Percentiles rank a stretch among this genome's conserved stretches.
Evolutionary conservation across 352 stramenopile species (phyloP).

Genomic region (Peronospora destructor): DNA sequence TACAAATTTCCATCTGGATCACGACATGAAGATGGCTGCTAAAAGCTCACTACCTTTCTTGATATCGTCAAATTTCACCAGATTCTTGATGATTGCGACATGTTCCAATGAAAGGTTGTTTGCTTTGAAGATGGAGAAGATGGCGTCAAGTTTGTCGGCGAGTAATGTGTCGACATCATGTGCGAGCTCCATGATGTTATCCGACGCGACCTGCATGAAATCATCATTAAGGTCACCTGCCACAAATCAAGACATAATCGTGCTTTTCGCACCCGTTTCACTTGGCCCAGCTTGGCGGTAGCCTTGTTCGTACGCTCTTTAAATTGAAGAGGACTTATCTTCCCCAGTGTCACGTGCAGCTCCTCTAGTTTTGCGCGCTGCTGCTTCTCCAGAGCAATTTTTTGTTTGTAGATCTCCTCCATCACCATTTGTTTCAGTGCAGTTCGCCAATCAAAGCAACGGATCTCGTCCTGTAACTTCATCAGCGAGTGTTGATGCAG

Average conservation of each 20-base stretch:
- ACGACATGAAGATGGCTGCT: neutral
- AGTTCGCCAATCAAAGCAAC: conserved; percentile 56
- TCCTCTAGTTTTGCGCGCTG: conserved; percentile 45
- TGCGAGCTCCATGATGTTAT: conserved; percentile 48
- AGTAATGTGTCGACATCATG: conserved; percentile 44
- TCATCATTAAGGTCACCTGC: neutral
- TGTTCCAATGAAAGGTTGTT: conserved; percentile 49
- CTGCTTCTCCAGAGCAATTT: conserved; percentile 35
- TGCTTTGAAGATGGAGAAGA: conserved; percentile 47
- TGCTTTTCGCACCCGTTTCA: conserved; percentile 31
- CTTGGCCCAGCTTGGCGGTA: conserved; percentile 42
- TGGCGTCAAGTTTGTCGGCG: conserved; percentile 46
- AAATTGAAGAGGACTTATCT: conserved; percentile 36
- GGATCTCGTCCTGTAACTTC: conserved; percentile 57
- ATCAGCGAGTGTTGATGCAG: conserved; percentile 71
- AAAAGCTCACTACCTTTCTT: conserved; percentile 20
- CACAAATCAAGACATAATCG: neutral
- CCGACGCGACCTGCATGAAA: conserved; percentile 30
- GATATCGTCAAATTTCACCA: conserved; percentile 44
- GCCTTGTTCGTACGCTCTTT: conserved; percentile 39
- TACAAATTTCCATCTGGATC: neutral
- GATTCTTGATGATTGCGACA: conserved; percentile 47
- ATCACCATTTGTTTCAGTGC: conserved; percentile 47
- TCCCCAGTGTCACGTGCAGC: conserved; percentile 35
- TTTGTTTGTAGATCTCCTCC: conserved; percentile 58